These are phyloP conservation scores for Bipolaris zeicola DNA, from an alignment of 2,329 filamentous ascomycete species.

Conservation along the genomic window DNA sequence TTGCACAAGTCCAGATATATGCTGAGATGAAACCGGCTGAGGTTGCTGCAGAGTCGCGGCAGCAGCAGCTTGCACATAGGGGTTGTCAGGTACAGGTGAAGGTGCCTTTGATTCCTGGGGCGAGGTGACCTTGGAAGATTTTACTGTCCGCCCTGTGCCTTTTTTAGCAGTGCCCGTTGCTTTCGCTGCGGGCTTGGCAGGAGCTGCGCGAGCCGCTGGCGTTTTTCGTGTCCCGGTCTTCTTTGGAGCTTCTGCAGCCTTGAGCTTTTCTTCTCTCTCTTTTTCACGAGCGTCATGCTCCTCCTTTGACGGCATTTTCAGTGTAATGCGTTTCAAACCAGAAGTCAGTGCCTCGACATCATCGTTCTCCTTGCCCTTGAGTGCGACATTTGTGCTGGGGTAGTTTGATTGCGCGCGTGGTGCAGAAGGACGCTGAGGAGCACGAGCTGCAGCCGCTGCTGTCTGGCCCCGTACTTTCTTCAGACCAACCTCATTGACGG, in stretches of 20 bases:
- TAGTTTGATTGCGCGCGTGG: constrained; percentile 50
- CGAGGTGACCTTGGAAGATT: constrained; percentile 30
- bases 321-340: constrained; percentile 62
- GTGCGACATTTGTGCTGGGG: constrained; percentile 25
- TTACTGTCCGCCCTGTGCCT: constrained; percentile 31
- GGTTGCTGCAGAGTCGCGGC: constrained; percentile 35
- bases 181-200: constrained; percentile 24
- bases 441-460: constrained; percentile 41
- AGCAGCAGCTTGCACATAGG: constrained; percentile 30
- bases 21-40: constrained; percentile 31
- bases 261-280: constrained; percentile 51
- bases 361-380: constrained; percentile 38
- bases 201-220: constrained; percentile 24
- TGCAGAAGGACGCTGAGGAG: constrained; percentile 47
- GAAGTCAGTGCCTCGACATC: constrained; percentile 58
- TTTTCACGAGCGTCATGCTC: constrained; percentile 61
- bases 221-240: constrained; percentile 37
- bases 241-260: constrained; percentile 40
- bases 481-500: constrained; percentile 53
- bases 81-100: constrained; percentile 44
- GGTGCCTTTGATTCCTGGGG: constrained; percentile 38
- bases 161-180: constrained; percentile 29
- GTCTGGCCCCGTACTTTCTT: constrained; percentile 65
- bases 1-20: constrained; percentile 14
- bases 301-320: constrained; percentile 63